phyloP scores from a whole-genome alignment of 441 rosid genomes.

The Gossypium davidsonii region DNA sequence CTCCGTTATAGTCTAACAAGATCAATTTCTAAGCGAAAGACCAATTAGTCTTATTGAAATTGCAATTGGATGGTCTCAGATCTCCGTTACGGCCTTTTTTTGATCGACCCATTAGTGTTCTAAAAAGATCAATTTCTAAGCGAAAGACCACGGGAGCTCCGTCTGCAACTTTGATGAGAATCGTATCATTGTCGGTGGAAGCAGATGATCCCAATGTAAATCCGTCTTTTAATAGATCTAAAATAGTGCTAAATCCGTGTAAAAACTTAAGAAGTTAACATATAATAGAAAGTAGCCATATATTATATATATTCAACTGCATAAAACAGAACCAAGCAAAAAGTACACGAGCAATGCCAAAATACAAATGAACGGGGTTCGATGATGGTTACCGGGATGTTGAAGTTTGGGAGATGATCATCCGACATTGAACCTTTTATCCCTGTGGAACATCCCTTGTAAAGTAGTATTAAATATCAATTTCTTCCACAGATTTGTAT shows the following conservation, averaged over 20 bases:
- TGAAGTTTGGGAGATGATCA: neutral
- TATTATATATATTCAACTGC: neutral
- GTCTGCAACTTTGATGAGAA: no score
- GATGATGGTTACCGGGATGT: neutral
- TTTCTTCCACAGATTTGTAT: slow-evolving; percentile 11
- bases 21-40: no score
- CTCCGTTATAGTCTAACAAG: no score
- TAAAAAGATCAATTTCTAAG: no score
- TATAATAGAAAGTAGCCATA: neutral
- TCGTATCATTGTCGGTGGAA: neutral
- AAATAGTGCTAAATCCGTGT: neutral
- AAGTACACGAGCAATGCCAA: slow-evolving; percentile 7
- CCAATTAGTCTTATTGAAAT: no score
- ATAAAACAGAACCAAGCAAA: neutral
- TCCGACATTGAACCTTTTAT: neutral
- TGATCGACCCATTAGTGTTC: no score
- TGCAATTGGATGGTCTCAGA: no score
- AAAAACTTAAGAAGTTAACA: neutral
- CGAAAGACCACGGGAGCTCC: no score
- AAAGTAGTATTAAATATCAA: slow-evolving; percentile 11
- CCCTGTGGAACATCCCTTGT: slow-evolving; percentile 9
- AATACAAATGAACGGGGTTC: neutral
- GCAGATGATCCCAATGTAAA: neutral
- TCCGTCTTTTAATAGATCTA: neutral
- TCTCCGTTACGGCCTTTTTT: no score